A percentile compares a stretch with the other conserved stretches of the same genome.
Conservation (phyloP, 164 flowering plant genomes). For the Kingdonia uniflora region DNA sequence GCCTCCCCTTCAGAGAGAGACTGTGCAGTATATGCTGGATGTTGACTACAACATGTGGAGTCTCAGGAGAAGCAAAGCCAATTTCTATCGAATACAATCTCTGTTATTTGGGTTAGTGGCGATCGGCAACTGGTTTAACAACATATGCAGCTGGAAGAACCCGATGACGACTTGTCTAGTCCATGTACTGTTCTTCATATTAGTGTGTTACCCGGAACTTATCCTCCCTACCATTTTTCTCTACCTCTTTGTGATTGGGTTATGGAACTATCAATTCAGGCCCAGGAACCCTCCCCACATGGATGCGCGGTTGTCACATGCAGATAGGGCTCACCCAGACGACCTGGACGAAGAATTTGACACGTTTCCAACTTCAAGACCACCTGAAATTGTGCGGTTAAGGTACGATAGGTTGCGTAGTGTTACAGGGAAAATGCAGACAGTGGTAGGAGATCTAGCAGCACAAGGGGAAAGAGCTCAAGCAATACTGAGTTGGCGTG, state of each 20-base stretch:
- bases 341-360: constrained; percentile 88
- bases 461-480: constrained; percentile 68
- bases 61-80: constrained; percentile 68
- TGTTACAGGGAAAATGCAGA: constrained; percentile 59
- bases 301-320: constrained; percentile 54
- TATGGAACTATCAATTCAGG: constrained; percentile 78
- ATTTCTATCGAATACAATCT: constrained; percentile 51
- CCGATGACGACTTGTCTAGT: constrained; percentile 68
- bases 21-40: constrained; percentile 75
- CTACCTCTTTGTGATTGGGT: constrained; percentile 64
- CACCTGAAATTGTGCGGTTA: constrained; percentile 44
- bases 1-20: constrained; percentile 68
- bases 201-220: constrained; percentile 75
- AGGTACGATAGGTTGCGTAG: constrained; percentile 71
- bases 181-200: constrained; percentile 53
- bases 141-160: constrained; percentile 57
- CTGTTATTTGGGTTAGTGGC: constrained; percentile 38
- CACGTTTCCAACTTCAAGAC: constrained; percentile 47
- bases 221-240: constrained; percentile 71
- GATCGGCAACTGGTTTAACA: constrained; percentile 37
- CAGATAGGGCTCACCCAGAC: constrained; percentile 46
- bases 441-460: constrained; percentile 77
- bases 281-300: constrained; percentile 71
- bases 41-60: constrained; percentile 69
- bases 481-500: constrained; percentile 72